Conservation (phyloP, 495 filamentous ascomycete genomes). For the Neurospora terricola region DNA sequence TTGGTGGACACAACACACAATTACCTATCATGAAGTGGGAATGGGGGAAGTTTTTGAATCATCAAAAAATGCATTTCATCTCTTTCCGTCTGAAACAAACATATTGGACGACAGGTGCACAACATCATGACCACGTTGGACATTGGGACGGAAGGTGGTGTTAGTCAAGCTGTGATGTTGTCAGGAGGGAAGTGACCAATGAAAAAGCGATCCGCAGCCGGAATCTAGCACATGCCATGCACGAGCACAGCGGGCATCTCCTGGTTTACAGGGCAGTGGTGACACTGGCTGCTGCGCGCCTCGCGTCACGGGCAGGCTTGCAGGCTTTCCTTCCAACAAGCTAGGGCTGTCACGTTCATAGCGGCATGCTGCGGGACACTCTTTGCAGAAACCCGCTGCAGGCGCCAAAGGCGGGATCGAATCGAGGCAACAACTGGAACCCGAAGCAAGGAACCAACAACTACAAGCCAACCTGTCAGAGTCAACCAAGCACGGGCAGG, state of each 20-base stretch:
- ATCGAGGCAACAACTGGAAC: background rate
- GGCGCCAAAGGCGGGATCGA: background rate
- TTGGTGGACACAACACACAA: background rate
- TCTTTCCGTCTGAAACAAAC: background rate
- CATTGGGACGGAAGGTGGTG: background rate
- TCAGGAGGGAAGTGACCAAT: background rate
- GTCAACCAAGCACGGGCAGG: background rate
- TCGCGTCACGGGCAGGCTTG: too few relatives aligned
- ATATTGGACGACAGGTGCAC: background rate
- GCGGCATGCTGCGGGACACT: background rate
- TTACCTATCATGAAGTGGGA: too few relatives aligned
- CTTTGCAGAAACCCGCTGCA: background rate
- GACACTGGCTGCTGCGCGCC: conserved; percentile 15
- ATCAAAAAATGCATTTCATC: background rate
- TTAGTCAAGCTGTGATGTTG: background rate
- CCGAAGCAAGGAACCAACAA: background rate
- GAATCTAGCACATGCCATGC: background rate
- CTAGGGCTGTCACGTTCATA: background rate
- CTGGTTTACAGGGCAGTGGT: background rate
- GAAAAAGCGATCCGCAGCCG: background rate
- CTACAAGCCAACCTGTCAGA: background rate
- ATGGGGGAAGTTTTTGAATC: background rate
- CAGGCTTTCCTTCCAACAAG: background rate
- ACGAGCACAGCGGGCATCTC: background rate
- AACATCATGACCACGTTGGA: background rate